Evolutionary conservation across 2,329 filamentous ascomycete species (phyloP), one percentile per base, ranked within the genome.

Genomic region (Claviceps sp.): DNA sequence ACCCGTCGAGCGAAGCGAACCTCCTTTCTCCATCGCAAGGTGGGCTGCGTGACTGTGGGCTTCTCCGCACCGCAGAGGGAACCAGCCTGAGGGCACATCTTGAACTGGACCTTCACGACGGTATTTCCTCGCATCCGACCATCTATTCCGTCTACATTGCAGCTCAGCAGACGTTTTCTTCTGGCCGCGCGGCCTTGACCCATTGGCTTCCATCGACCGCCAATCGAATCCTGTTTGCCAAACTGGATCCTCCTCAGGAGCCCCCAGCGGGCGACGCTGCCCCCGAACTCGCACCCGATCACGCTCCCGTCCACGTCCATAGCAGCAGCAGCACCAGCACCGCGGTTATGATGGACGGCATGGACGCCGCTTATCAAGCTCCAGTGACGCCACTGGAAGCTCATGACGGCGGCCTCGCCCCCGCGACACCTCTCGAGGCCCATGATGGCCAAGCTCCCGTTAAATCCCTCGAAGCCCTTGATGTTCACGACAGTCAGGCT

Each of bases 211-310:
- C 42, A 14, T 50, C 52, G 41, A 52, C 51, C 50, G 53, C 48
- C 47, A 48, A 46, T 46, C 44, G 16, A n/a, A 26, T 10, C 44
- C 22, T 46, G 50, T 56, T 55, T 52, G 58, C 58, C 69, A 73
- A 64, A 56, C 73, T 79, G 76, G 77, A 81, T 74, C 72, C 72
- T 56, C 73, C 73, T 55, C 73, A 67, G 51, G 59, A 61, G 53
- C 54, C 52, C 49, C 59, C 61, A 53, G 60, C 53, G 49, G 60
- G 61, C 54, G 59, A 58, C 45, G 50, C 57, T 56, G 59, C 56
- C 55, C 55, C 58, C 46, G 47, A 57, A 55, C 53, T 52, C 34
- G 44, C 50, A 50, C 56, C 11, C 40, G 40, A 19, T 8, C 40
- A 42, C 40, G 40, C 7, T 11, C 10, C 30, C 30, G 30, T 11